Conservation (phyloP, 768 basidiomycete genomes). For the Calvatia gigantea region DNA sequence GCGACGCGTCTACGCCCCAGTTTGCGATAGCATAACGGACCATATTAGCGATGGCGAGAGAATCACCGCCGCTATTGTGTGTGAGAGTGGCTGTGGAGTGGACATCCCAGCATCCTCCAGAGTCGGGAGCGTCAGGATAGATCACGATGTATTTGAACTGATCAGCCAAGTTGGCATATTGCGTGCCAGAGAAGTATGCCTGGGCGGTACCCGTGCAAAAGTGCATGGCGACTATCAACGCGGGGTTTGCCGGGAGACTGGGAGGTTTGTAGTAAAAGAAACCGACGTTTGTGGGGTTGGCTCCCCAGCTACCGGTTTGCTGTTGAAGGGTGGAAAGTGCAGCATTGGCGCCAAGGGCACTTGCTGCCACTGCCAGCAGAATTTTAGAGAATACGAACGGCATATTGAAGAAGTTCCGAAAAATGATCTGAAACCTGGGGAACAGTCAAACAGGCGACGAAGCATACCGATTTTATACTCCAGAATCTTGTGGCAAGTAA, state of each 20-base stretch:
- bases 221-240: slow-evolving; percentile 52
- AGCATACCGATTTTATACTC: not conserved
- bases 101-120: slow-evolving; percentile 53
- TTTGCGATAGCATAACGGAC: slow-evolving; percentile 45
- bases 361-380: slow-evolving; percentile 16
- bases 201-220: slow-evolving; percentile 50
- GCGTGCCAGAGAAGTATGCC: slow-evolving; percentile 45
- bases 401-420: slow-evolving; percentile 9
- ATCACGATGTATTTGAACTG: slow-evolving; percentile 47
- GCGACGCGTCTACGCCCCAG: slow-evolving; percentile 41
- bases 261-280: slow-evolving; percentile 45
- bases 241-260: slow-evolving; percentile 32
- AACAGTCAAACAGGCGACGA: not conserved
- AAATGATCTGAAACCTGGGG: not conserved
- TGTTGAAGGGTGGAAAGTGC: slow-evolving; percentile 28
- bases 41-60: slow-evolving; percentile 44
- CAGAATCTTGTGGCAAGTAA: not conserved
- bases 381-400: slow-evolving; percentile 18
- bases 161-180: slow-evolving; percentile 48
- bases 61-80: slow-evolving; percentile 55
- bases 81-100: slow-evolving; percentile 46
- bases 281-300: slow-evolving; percentile 50
- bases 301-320: slow-evolving; percentile 43
- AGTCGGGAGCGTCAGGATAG: slow-evolving; percentile 40
- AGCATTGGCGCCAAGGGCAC: slow-evolving; percentile 20